Conservation (phyloP, 805 yeast species). For the Wickerhamiella qilinensis region DNA sequence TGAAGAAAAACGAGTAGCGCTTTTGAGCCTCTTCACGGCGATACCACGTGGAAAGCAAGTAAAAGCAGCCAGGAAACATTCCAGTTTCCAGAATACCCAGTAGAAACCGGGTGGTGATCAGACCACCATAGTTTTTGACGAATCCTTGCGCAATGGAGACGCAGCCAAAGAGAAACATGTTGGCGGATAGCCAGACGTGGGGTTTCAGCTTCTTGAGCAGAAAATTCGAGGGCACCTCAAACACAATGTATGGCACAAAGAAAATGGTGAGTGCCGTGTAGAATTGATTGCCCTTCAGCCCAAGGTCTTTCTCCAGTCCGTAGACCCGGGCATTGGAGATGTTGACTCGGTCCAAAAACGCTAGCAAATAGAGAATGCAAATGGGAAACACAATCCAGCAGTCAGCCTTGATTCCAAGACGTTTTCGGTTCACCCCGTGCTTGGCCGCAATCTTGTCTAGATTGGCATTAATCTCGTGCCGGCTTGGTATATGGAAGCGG, state of each 20-base stretch:
- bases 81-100: slow-evolving; percentile 57
- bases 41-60: slow-evolving; percentile 51
- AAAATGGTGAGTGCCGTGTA: slow-evolving; percentile 52
- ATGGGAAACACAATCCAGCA: slow-evolving; percentile 62
- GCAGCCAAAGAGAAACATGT: slow-evolving; percentile 48
- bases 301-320: slow-evolving; percentile 43
- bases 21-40: slow-evolving; percentile 49
- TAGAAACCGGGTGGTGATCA: slow-evolving; percentile 46
- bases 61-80: slow-evolving; percentile 62
- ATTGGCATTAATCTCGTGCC: neutral
- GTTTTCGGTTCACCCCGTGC: slow-evolving; percentile 35
- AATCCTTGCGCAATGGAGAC: slow-evolving; percentile 53
- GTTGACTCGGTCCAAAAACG: slow-evolving; percentile 69
- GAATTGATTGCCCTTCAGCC: slow-evolving; percentile 40
- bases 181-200: slow-evolving; percentile 42
- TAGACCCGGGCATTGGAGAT: slow-evolving; percentile 67
- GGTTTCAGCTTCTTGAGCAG: slow-evolving; percentile 43
- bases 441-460: slow-evolving; percentile 26
- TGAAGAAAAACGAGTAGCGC: slow-evolving; percentile 51
- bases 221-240: slow-evolving; percentile 51
- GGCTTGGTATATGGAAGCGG: neutral
- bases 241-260: slow-evolving; percentile 51
- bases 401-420: slow-evolving; percentile 49
- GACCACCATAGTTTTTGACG: slow-evolving; percentile 38
- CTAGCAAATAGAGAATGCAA: slow-evolving; percentile 54